phyloP scores from a whole-genome alignment of 148 eudicot species.

The Amaranthus cruentus region DNA sequence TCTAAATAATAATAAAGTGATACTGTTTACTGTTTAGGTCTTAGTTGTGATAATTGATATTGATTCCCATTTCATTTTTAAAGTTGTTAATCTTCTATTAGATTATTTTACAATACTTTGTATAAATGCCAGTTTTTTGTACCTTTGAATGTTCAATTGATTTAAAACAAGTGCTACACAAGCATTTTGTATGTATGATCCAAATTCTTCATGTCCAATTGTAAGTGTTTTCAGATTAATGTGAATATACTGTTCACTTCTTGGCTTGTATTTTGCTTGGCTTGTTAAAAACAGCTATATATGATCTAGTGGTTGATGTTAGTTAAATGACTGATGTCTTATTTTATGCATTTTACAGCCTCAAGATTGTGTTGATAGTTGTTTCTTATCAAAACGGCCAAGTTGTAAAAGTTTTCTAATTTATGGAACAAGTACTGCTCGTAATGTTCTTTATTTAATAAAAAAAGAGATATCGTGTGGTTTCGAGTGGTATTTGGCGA shows the following conservation, averaged over 20 bases:
- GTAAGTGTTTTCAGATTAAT: background rate
- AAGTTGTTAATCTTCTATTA: conserved; percentile 19
- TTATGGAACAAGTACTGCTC: background rate
- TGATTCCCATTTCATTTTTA: conserved; percentile 25
- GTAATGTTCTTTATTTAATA: too few relatives aligned
- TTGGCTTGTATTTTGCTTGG: too few relatives aligned
- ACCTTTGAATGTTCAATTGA: conserved; percentile 5
- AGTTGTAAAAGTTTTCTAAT: conserved; percentile 10
- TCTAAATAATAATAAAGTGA: conserved; percentile 1
- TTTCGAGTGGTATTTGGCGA: too few relatives aligned
- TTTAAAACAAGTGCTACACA: conserved; percentile 15
- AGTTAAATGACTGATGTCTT: background rate
- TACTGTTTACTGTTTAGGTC: conserved; percentile 1
- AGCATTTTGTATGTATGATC: conserved; percentile 15
- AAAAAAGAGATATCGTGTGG: too few relatives aligned
- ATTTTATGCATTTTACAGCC: too few relatives aligned
- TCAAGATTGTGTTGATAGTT: background rate
- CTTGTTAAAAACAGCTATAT: background rate
- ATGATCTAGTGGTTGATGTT: background rate
- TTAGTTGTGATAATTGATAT: conserved; percentile 24
- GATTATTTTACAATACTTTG: conserved; percentile 19
- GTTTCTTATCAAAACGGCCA: background rate
- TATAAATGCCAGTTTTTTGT: conserved; percentile 24
- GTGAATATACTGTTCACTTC: conserved; percentile 10
- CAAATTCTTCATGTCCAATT: background rate